Conservation (phyloP, 768 basidiomycete genomes). For the Porpolomopsis calyptriformis region DNA sequence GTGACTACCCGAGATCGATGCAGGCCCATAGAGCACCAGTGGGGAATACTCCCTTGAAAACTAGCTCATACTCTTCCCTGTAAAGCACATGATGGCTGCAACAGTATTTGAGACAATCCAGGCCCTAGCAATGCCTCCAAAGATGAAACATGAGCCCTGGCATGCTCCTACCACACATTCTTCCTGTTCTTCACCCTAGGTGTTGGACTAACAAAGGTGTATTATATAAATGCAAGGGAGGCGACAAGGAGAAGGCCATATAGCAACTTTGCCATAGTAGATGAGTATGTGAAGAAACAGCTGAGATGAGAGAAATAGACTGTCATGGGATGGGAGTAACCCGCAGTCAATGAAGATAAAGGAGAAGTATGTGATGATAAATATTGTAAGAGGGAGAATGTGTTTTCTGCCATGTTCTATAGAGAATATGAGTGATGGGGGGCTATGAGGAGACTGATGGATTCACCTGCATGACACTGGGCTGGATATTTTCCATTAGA, state of each 20-base stretch:
- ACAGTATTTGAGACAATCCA: conserved; percentile 57
- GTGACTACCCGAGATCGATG: conserved; percentile 56
- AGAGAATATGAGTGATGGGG: conserved; percentile 17
- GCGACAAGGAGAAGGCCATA: conserved; percentile 44
- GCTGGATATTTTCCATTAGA: conserved; percentile 71
- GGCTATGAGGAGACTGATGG: conserved; percentile 1
- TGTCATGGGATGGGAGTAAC: conserved; percentile 45
- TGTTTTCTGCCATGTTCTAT: conserved; percentile 85
- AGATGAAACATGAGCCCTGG: conserved; percentile 39
- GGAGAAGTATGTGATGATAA: conserved; percentile 63
- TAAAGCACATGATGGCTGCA: conserved; percentile 57
- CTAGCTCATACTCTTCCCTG: conserved; percentile 77
- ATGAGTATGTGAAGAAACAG: conserved; percentile 63
- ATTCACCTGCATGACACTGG: conserved; percentile 59
- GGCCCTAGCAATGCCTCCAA: conserved; percentile 43
- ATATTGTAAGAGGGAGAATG: conserved; percentile 65
- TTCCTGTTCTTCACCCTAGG: conserved; percentile 20
- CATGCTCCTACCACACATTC: conserved; percentile 30
- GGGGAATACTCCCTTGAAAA: conserved; percentile 61
- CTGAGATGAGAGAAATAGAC: conserved; percentile 74
- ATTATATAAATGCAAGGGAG: conserved; percentile 33
- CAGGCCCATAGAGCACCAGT: conserved; percentile 63
- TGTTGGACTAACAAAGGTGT: conserved; percentile 26
- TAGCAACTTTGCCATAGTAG: conserved; percentile 53
- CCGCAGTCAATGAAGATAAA: conserved; percentile 47